Conservation (phyloP, 352 stramenopile species). For the Globisporangium sylvaticum region DNA sequence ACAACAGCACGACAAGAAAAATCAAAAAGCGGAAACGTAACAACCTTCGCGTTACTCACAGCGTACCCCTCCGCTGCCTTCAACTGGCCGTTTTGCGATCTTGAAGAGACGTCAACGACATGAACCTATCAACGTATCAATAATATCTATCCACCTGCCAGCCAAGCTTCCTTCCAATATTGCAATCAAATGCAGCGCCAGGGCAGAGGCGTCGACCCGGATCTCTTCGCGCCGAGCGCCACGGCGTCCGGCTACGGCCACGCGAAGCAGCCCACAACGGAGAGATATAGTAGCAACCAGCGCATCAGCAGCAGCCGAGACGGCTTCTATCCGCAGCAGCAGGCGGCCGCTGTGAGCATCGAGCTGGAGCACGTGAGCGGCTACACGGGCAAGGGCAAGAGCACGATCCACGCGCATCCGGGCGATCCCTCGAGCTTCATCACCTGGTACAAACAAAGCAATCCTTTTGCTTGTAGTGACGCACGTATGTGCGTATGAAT, state of each 20-base stretch:
- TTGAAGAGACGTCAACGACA: conserved; percentile 4
- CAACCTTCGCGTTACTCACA: too few species aligned
- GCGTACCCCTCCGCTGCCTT: too few species aligned
- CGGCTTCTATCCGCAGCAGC: conserved; percentile 5
- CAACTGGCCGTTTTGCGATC: conserved; percentile 1
- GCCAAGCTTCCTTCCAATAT: background rate
- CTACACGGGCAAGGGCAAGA: conserved; percentile 51
- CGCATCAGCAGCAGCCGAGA: conserved; percentile 15
- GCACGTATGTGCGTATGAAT: background rate
- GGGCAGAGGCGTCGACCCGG: conserved; percentile 32
- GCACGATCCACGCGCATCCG: conserved; percentile 51
- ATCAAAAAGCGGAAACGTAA: background rate
- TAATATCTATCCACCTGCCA: too few species aligned
- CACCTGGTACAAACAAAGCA: conserved; percentile 28
- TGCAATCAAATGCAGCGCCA: conserved; percentile 27
- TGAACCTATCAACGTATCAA: too few species aligned
- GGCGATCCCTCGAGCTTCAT: conserved; percentile 48
- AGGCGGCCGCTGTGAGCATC: conserved; percentile 19
- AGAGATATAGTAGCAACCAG: conserved; percentile 15
- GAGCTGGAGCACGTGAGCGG: conserved; percentile 71
- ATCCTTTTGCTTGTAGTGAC: background rate
- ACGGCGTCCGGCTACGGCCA: conserved; percentile 7
- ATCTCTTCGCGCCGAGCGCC: conserved; percentile 51
- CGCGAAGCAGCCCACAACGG: background rate
- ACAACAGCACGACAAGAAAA: background rate